Evolutionary conservation across 495 filamentous ascomycete genomes (phyloP).

Genomic region (Clavariopsis aquatica): DNA sequence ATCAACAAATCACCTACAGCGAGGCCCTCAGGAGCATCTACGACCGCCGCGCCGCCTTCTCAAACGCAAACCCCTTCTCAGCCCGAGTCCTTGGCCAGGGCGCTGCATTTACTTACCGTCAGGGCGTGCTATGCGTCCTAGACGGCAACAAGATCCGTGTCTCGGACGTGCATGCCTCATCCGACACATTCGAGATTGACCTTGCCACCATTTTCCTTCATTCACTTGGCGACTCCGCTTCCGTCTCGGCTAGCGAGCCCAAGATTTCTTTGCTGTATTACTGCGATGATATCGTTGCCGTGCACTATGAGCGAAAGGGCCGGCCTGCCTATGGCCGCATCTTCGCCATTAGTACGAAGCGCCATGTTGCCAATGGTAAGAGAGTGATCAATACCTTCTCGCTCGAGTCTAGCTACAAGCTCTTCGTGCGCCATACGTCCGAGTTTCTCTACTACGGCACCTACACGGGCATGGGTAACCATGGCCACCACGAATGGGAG

Average conservation of each 20-base stretch:
- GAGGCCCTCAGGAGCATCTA: constrained; percentile 60
- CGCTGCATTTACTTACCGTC: constrained; percentile 61
- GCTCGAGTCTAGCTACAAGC: constrained; percentile 53
- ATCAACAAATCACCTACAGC: constrained; percentile 52
- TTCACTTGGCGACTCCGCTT: constrained; percentile 49
- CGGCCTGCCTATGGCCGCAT: constrained; percentile 53
- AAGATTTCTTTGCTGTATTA: constrained; percentile 64
- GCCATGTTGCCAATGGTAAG: constrained; percentile 18
- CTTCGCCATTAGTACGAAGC: constrained; percentile 58
- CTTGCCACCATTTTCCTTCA: constrained; percentile 58
- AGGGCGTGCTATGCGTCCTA: constrained; percentile 66
- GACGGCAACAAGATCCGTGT: constrained; percentile 61
- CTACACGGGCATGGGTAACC: constrained; percentile 53
- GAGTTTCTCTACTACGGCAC: constrained; percentile 69
- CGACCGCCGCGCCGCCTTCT: constrained; percentile 63
- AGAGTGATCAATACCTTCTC: constrained; percentile 48
- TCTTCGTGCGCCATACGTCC: constrained; percentile 70
- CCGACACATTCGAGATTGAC: constrained; percentile 49
- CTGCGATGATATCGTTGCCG: constrained; percentile 61
- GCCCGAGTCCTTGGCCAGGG: constrained; percentile 61
- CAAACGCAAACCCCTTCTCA: constrained; percentile 63
- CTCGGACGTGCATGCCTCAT: constrained; percentile 57
- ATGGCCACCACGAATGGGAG: constrained; percentile 62
- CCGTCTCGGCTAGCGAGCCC: constrained; percentile 38
- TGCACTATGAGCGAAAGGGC: constrained; percentile 45